These are phyloP conservation scores for Pythium sukuiense DNA, from an alignment of 352 stramenopile species.

Conservation along the genomic window DNA sequence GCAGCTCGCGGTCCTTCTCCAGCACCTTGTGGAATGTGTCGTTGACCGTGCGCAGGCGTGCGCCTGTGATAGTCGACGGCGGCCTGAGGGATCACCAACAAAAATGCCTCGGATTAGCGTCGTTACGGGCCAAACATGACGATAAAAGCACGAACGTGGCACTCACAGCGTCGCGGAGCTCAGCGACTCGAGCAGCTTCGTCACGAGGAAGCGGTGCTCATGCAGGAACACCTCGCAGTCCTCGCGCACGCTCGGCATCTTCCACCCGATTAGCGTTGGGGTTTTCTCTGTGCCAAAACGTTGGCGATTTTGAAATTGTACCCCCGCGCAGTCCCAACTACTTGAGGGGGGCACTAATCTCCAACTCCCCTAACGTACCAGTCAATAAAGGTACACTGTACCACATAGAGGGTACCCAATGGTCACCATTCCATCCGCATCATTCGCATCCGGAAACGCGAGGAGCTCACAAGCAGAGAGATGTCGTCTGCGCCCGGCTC, in stretches of 20 bases:
- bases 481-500: conserved; percentile 5
- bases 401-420: not conserved
- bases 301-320: not conserved
- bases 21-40: conserved; percentile 75
- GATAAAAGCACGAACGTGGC: not conserved
- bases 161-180: conserved; percentile 61
- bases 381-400: not conserved
- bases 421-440: conserved; percentile 3
- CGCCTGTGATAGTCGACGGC: conserved; percentile 73
- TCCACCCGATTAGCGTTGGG: not conserved
- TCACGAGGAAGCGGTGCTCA: conserved; percentile 83
- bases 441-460: not conserved
- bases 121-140: not conserved
- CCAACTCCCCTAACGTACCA: not conserved
- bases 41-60: conserved; percentile 71
- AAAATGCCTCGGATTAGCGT: not conserved
- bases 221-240: conserved; percentile 73
- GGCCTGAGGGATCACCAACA: conserved; percentile 33
- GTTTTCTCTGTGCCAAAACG: not conserved
- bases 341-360: not conserved
- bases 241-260: conserved; percentile 64
- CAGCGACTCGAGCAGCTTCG: conserved; percentile 80
- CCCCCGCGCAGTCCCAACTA: not conserved
- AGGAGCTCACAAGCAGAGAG: not conserved
- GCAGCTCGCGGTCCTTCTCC: conserved; percentile 73